phyloP scores from a whole-genome alignment of 2,329 filamentous ascomycete species.

The Clarireedia monteithiana region DNA sequence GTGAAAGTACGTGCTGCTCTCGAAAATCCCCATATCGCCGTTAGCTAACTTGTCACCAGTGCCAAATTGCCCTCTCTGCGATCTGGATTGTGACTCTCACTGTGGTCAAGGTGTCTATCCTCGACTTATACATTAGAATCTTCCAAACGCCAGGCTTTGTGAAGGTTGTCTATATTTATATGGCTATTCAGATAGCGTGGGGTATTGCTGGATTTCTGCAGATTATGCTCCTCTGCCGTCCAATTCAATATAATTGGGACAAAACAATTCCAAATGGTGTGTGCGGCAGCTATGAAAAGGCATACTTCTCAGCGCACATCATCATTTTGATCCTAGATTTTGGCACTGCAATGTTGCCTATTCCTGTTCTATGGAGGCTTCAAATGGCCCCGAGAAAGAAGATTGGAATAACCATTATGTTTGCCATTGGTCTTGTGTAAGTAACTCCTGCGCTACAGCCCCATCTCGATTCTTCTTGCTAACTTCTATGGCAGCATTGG shows the following conservation, averaged over 20 bases:
- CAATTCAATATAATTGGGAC: not conserved
- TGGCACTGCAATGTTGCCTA: not conserved
- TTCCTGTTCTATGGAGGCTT: not conserved
- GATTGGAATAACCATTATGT: not conserved
- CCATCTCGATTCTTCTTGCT: not conserved
- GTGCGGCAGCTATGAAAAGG: not conserved
- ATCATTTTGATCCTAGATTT: not conserved
- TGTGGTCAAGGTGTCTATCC: not conserved
- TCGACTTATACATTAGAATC: not conserved
- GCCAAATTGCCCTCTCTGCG: not conserved
- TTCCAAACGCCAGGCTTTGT: not conserved
- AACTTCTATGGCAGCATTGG: not conserved
- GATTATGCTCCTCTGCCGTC: not conserved
- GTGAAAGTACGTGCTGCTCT: not conserved
- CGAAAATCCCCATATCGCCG: not conserved
- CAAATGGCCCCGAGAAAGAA: not conserved
- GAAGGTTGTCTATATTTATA: not conserved
- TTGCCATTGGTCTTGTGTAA: not conserved
- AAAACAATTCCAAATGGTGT: not conserved
- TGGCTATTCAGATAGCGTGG: not conserved
- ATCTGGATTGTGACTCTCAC: not conserved
- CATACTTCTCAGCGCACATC: not conserved
- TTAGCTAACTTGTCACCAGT: not conserved
- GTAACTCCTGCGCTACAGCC: not conserved
- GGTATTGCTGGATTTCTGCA: not conserved